Percentiles rank a stretch among this genome's conserved stretches.
phyloP scores from a whole-genome alignment of 768 basidiomycete species.

The Lactarius sp. region DNA sequence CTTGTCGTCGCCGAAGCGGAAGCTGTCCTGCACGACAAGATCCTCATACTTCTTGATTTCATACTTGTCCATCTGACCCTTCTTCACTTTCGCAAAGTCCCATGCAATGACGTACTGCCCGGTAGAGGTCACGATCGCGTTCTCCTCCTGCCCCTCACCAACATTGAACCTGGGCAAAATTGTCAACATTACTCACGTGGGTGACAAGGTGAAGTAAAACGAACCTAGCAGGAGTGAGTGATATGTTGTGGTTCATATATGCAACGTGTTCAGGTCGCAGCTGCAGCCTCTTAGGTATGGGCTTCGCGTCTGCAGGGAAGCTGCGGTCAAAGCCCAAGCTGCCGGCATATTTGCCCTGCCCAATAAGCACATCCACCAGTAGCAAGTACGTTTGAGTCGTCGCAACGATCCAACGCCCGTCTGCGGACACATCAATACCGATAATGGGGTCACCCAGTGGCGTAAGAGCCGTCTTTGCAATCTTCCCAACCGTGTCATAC shows the following conservation, averaged over 20 bases:
- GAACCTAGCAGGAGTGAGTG: slow-evolving; percentile 91
- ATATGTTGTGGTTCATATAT: slow-evolving; percentile 84
- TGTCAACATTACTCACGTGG: background rate
- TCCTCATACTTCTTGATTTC: slow-evolving; percentile 97
- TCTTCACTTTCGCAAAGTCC: slow-evolving; percentile 96
- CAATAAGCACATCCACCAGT: slow-evolving; percentile 92
- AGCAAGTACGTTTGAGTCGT: slow-evolving; percentile 93
- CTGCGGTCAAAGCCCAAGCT: slow-evolving; percentile 86
- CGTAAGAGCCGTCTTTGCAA: slow-evolving; percentile 95
- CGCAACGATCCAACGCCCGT: slow-evolving; percentile 92
- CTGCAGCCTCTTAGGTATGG: slow-evolving; percentile 82
- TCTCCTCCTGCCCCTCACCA: slow-evolving; percentile 83
- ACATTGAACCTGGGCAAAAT: slow-evolving; percentile 76
- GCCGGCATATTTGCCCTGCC: slow-evolving; percentile 80
- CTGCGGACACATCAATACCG: slow-evolving; percentile 90
- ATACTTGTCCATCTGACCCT: slow-evolving; percentile 85
- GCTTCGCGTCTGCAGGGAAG: slow-evolving; percentile 94
- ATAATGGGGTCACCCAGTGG: slow-evolving; percentile 93
- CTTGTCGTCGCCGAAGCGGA: slow-evolving; percentile 96
- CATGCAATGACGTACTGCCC: slow-evolving; percentile 92
- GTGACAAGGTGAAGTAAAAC: slow-evolving; percentile 17
- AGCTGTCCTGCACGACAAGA: slow-evolving; percentile 92
- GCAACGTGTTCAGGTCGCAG: slow-evolving; percentile 88
- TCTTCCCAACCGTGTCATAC: slow-evolving; percentile 96
- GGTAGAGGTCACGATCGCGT: slow-evolving; percentile 91